phyloP scores from a whole-genome alignment of 1,284 basidiomycete species.

The Amylostereum chailletii region DNA sequence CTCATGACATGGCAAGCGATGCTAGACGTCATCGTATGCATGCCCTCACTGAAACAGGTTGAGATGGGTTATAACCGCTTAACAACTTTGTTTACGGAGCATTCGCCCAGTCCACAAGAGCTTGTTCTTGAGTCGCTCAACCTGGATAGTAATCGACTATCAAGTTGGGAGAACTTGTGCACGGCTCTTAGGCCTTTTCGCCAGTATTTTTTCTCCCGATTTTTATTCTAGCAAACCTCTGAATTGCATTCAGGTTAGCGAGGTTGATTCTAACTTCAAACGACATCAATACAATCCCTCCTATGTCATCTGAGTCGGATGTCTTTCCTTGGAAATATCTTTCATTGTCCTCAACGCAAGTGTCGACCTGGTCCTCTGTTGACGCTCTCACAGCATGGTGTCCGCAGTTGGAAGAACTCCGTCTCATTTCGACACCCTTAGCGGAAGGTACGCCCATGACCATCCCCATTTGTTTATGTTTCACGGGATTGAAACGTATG shows the following conservation, averaged over 20 bases:
- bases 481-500: constrained; percentile 7
- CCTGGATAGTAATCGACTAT: constrained; percentile 65
- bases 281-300: constrained; percentile 35
- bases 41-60: constrained; percentile 55
- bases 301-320: not conserved
- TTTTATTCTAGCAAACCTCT: constrained; percentile 3
- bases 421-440: constrained; percentile 55
- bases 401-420: constrained; percentile 51
- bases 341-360: constrained; percentile 53
- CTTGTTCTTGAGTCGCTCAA: constrained; percentile 49
- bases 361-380: constrained; percentile 60
- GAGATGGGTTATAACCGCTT: constrained; percentile 78
- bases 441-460: constrained; percentile 33
- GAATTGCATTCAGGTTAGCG: constrained; percentile 34
- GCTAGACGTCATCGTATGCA: constrained; percentile 37
- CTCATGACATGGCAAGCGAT: constrained; percentile 67
- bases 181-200: constrained; percentile 38
- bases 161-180: constrained; percentile 50
- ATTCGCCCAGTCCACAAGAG: constrained; percentile 13
- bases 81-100: constrained; percentile 23
- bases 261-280: constrained; percentile 69
- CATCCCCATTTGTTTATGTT: constrained; percentile 6
- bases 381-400: constrained; percentile 65
- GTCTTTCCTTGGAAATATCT: constrained; percentile 36
- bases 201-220: constrained; percentile 30